A percentile compares a stretch with the other conserved stretches of the same genome.
These are phyloP conservation scores for Sporothrix globosa DNA, from an alignment of 2,329 filamentous ascomycete species.

Conservation along the genomic window DNA sequence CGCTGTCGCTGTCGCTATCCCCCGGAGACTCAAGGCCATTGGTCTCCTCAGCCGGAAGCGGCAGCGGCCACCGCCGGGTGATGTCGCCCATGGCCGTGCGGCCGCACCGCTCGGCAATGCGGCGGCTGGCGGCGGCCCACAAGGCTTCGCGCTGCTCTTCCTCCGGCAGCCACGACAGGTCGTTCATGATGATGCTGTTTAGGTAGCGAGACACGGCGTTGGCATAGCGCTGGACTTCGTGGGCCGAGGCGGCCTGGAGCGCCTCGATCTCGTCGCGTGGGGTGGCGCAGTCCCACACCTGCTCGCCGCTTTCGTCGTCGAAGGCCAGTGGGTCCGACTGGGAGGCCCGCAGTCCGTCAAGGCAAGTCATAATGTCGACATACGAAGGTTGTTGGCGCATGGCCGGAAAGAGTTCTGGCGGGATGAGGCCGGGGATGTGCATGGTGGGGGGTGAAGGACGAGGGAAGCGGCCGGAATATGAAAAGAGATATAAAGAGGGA, in stretches of 20 bases:
- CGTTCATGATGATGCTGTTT: constrained; percentile 68
- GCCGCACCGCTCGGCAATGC: constrained; percentile 85
- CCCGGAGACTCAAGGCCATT: neutral
- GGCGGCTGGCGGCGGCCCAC: constrained; percentile 77
- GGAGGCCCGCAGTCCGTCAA: constrained; percentile 69
- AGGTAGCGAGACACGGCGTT: constrained; percentile 67
- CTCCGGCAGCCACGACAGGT: constrained; percentile 68
- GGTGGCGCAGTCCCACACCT: constrained; percentile 63
- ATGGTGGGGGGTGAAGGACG: constrained; percentile 5
- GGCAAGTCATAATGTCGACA: constrained; percentile 63
- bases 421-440: constrained; percentile 31
- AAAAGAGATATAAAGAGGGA: neutral
- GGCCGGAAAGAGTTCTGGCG: constrained; percentile 71
- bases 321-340: constrained; percentile 38
- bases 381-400: constrained; percentile 75
- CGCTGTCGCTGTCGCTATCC: neutral
- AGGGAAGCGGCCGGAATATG: neutral
- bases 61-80: constrained; percentile 58
- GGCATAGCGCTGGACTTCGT: constrained; percentile 45
- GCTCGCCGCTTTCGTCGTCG: neutral
- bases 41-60: constrained; percentile 36
- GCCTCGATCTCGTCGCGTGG: constrained; percentile 49
- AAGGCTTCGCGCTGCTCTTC: constrained; percentile 68
- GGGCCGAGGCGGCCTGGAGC: constrained; percentile 49
- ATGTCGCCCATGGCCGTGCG: constrained; percentile 64